phyloP scores from a whole-genome alignment of 805 yeast species.

The Saturnispora diversa region DNA sequence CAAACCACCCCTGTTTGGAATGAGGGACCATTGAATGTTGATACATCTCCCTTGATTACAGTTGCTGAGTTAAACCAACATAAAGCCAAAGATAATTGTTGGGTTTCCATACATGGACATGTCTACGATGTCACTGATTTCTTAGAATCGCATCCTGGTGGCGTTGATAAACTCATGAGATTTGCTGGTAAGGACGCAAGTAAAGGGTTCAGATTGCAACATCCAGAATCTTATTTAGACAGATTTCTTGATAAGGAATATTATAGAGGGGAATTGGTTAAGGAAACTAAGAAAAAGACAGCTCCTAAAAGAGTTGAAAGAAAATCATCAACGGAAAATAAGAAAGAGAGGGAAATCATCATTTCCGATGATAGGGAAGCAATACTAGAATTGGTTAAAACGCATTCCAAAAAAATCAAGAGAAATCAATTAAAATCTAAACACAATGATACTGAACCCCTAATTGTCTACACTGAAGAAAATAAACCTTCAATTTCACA shows the following conservation, averaged over 20 bases:
- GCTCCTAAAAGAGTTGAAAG: constrained; percentile 26
- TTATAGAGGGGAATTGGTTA: constrained; percentile 31
- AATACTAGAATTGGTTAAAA: constrained; percentile 15
- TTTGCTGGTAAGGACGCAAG: constrained; percentile 64
- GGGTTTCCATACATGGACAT: constrained; percentile 76
- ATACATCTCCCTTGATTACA: constrained; percentile 10
- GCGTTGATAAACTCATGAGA: constrained; percentile 63
- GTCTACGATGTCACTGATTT: constrained; percentile 87
- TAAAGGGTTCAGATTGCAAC: constrained; percentile 24
- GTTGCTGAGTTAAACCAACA: constrained; percentile 34
- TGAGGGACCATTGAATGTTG: constrained; percentile 40
- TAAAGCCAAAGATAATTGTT: constrained; percentile 54
- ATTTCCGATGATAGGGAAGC: not conserved
- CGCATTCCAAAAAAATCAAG: constrained; percentile 13
- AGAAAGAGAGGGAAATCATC: constrained; percentile 1
- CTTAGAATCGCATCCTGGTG: constrained; percentile 87
- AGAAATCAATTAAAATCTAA: constrained; percentile 16
- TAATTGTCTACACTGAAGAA: constrained; percentile 21
- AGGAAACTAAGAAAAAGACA: constrained; percentile 22
- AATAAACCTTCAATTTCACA: constrained; percentile 60
- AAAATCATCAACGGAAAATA: constrained; percentile 50
- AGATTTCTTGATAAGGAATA: constrained; percentile 22
- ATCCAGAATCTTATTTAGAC: constrained; percentile 23
- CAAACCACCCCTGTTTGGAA: constrained; percentile 38
- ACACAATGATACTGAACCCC: constrained; percentile 23